phyloP scores from a whole-genome alignment of 2,329 filamentous ascomycete species.

The Cordyceps farinosa region DNA sequence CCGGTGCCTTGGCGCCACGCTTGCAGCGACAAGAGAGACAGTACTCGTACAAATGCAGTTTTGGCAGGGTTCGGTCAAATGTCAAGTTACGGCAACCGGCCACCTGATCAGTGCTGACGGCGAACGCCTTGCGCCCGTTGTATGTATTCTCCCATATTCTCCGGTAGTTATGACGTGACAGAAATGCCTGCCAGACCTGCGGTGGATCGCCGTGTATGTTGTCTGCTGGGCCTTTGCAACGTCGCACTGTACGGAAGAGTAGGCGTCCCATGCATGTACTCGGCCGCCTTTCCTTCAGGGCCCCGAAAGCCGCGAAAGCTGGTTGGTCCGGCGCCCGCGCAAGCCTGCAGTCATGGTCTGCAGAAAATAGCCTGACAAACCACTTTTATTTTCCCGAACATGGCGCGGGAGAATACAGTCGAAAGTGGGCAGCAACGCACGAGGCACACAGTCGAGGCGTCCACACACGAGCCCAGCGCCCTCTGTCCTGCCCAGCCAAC shows the following conservation, averaged over 20 bases:
- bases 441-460: background rate
- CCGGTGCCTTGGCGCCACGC: background rate
- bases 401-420: background rate
- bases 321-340: background rate
- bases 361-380: conserved; percentile 8
- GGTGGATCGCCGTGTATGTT: background rate
- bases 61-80: background rate
- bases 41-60: background rate
- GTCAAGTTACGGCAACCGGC: background rate
- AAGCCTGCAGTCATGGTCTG: background rate
- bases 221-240: background rate
- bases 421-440: background rate
- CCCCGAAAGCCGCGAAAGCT: background rate
- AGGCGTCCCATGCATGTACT: background rate
- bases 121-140: background rate
- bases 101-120: background rate
- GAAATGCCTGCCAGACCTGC: background rate
- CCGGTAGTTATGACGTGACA: background rate
- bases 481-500: background rate
- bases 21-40: background rate
- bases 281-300: background rate
- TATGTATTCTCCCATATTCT: background rate
- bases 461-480: background rate
- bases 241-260: background rate
- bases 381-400: background rate